A percentile compares a stretch with the other conserved stretches of the same genome.
phyloP scores from a whole-genome alignment of 2,329 filamentous ascomycete genomes.

The Sporothrix phasma region DNA sequence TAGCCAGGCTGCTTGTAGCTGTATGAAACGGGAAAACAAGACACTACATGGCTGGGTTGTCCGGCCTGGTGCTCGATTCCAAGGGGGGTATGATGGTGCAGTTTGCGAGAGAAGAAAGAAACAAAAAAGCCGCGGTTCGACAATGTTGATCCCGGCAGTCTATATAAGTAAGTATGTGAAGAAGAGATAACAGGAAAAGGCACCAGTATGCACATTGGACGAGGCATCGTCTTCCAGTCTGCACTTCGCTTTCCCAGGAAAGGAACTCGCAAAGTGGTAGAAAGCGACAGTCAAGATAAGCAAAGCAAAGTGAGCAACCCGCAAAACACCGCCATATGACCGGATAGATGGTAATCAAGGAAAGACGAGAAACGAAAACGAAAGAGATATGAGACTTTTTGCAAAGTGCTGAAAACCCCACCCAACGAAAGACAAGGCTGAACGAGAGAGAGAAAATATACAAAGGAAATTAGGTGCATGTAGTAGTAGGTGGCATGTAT shows the following conservation, averaged over 20 bases:
- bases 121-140: background rate
- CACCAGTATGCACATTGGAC: background rate
- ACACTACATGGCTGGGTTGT: background rate
- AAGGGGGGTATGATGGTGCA: constrained; percentile 9
- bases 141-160: background rate
- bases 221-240: background rate
- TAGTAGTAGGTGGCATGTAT: background rate
- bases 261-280: background rate
- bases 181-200: background rate
- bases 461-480: constrained; percentile 9
- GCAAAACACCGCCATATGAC: constrained; percentile 13
- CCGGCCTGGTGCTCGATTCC: background rate
- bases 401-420: constrained; percentile 6
- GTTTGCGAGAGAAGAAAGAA: constrained; percentile 5
- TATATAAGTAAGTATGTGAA: background rate
- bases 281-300: background rate
- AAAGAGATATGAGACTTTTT: constrained; percentile 6
- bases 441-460: background rate
- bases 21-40: background rate
- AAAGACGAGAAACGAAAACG: constrained; percentile 3
- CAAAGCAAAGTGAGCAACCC: background rate
- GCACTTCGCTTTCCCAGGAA: background rate
- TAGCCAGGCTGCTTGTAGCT: constrained; percentile 13
- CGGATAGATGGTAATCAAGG: constrained; percentile 8
- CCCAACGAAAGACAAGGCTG: background rate